Evolutionary conservation across 106 monocot genomes (phyloP), one percentile per base, ranked within the genome.

Genomic region (Cymbidium sinense): DNA sequence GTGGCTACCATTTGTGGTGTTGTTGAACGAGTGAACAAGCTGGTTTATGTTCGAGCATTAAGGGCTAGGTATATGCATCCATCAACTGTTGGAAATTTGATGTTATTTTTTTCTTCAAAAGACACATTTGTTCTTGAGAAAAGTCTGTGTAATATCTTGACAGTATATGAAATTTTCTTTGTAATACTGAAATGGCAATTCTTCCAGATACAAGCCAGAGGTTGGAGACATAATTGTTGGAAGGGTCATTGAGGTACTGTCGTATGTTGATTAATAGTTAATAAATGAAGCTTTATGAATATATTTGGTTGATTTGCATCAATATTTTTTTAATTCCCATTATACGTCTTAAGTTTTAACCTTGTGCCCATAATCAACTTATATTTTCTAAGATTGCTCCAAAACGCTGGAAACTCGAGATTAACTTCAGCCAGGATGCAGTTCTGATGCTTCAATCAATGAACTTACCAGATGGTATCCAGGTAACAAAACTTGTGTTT

Each of bases 401-500:
- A 64, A 99, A 99, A 78, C 86, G 88, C 34, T 99, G 99, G 99
- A 92, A 80, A 67, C 76, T 99, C 78, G 99, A 99, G 84, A 99
- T 95, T 76, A 99, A 95, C 86, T 99, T 89, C 70, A 86, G 86
- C 74, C 99, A 99, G 77, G 86, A 95, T 89, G 99, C 99, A 70
- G 90, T 99, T n/a, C 85, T 99, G 77, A 92, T 99, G 95, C 95
- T 99, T 83, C 95, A 95, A 34, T 95, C 99, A 43, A 99, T 99
- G 99, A 99, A 90, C 76, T 81, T 93, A 10, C 99, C 99, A 73
- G 99, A 99, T 87, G 99, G 99, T 50, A 95, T 95, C 54, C 99
- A 99, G 99, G 99, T 95, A 28, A n/a, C 30, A 70, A 41, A n/a
- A 41, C 50, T 62, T 18, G 5, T 50, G 29, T n/a, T 25, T 3